Conservation (phyloP, 345 rosid genomes). For the Bruguiera sexangula region DNA sequence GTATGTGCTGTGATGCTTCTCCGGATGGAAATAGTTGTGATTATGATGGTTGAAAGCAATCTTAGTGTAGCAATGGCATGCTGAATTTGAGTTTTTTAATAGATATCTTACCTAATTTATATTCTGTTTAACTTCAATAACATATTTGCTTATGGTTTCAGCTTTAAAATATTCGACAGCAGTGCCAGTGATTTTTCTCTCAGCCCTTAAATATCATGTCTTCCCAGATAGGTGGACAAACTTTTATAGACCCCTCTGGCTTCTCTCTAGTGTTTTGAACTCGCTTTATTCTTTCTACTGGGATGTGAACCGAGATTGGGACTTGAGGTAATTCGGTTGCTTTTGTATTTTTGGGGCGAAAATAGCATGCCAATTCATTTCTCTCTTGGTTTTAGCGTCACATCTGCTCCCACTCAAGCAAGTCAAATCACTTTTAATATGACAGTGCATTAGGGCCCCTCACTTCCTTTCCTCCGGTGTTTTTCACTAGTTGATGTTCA, state of each 20-base stretch:
- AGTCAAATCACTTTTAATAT: neutral
- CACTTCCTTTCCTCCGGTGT: neutral
- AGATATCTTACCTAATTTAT: no score
- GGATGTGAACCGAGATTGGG: slow-evolving; percentile 97
- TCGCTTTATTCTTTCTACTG: slow-evolving; percentile 89
- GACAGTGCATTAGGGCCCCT: neutral
- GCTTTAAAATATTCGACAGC: slow-evolving; percentile 90
- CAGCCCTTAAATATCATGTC: slow-evolving; percentile 90
- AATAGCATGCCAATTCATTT: neutral
- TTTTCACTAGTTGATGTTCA: no score
- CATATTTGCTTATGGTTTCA: slow-evolving; percentile 44
- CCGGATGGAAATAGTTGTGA: no score
- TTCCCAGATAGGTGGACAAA: slow-evolving; percentile 69
- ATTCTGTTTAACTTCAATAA: slow-evolving; percentile 14
- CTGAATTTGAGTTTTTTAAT: no score
- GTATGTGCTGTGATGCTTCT: no score
- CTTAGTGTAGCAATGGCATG: no score
- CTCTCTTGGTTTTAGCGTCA: neutral
- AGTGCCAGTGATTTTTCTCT: slow-evolving; percentile 89
- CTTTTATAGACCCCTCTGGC: slow-evolving; percentile 90
- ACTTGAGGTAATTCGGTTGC: slow-evolving; percentile 58
- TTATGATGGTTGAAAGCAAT: no score
- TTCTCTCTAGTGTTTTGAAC: slow-evolving; percentile 72
- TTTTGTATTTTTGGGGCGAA: slow-evolving; percentile 2
- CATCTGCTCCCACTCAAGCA: neutral